phyloP scores from a whole-genome alignment of 2,329 filamentous ascomycete genomes.

The Fusarium verrucosum region DNA sequence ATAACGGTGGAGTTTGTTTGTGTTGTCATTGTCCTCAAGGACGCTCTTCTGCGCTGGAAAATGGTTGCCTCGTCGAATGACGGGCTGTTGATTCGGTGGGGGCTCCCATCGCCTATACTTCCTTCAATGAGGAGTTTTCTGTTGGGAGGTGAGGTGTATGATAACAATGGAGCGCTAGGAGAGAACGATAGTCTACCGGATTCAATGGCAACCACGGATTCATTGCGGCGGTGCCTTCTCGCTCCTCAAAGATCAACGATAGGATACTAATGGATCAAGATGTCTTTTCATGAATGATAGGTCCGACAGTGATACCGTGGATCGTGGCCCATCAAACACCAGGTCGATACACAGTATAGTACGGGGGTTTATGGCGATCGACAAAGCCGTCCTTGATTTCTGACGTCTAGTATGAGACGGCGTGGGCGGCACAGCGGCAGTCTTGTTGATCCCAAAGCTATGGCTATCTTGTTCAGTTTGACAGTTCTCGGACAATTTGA shows the following conservation, averaged over 20 bases:
- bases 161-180: neutral
- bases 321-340: slow-evolving; percentile 4
- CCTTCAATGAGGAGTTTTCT: neutral
- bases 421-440: neutral
- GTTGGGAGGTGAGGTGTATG: neutral
- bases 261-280: slow-evolving; percentile 1
- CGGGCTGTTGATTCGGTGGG: slow-evolving; percentile 5
- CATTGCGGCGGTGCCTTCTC: neutral
- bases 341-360: slow-evolving; percentile 16
- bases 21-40: slow-evolving; percentile 17
- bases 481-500: neutral
- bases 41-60: slow-evolving; percentile 31
- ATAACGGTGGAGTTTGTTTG: slow-evolving; percentile 21
- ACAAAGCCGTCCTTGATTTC: slow-evolving; percentile 12
- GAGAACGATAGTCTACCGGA: neutral
- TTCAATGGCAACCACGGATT: neutral
- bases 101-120: neutral
- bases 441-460: slow-evolving; percentile 4
- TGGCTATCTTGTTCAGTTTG: neutral
- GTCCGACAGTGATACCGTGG: neutral
- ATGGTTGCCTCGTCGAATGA: neutral
- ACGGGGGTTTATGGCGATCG: slow-evolving; percentile 16
- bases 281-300: slow-evolving; percentile 26
- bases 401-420: neutral
- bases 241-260: slow-evolving; percentile 3